Base-by-base conservation (phyloP, 768 basidiomycete genomes). In the Suillus bovinus region DNA sequence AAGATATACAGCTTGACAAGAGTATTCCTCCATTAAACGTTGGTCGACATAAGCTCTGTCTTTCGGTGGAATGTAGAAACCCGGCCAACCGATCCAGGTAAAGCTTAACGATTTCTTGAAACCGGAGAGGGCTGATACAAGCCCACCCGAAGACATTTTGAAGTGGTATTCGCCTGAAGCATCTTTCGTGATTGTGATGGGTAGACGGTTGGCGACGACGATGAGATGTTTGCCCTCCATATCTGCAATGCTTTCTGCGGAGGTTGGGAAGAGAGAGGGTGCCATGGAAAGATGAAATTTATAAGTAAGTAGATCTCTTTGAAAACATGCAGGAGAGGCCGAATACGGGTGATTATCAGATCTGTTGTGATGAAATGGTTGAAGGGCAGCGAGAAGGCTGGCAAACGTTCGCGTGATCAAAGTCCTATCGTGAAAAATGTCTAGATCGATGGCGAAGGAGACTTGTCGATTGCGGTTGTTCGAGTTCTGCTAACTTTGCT, bases 31-130 rank as follows among this genome's bases (percentile, higher is more conserved):
- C 86, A 87, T 87, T 62, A 99, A 87, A 8, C 94, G 88, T 74
- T 88, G 87, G 83, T 98, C 92, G 76, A 99, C 94, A 65, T 87
- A 78, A 20, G 88, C 83, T n/a, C 96, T 84, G 77, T 99, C 97
- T 72, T 94, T 93, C 36, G 82, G 82, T 5, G 97, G 97, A 67
- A 99, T 98, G 82, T 88, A 92, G 77, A 93, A 92, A 17, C 94
- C 93, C 0, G 93, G 90, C 93, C 93, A 97, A 61, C 93, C 92
- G 69, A 97, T 96, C 94, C 96, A 98, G 27, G 94, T 97, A 78
- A 99, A 99, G 75, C 86, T 89, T 84, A 99, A 89, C 39, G 91
- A 94, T 79, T 97, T 98, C 80, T 99, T 99, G 85, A 95, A 96
- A 53, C 97, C 96, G 27, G 91, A 91, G 67, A 99, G 88, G 63